A percentile compares a stretch with the other conserved stretches of the same genome.
Conservation (phyloP, 1,139 yeast species). For the Eremothecium cymbalariae region DNA sequence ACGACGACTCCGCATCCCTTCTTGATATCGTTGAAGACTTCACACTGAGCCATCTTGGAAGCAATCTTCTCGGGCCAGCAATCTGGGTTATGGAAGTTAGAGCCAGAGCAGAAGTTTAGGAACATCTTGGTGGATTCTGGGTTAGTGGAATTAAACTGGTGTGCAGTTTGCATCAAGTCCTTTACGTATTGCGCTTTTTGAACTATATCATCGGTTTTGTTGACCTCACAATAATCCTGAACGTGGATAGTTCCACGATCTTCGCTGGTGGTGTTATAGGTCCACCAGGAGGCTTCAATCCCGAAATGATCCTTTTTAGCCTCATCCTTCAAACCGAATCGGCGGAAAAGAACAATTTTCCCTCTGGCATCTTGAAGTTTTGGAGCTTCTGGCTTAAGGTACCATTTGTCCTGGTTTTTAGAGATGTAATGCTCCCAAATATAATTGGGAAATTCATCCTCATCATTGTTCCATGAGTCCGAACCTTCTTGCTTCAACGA, state of each 20-base stretch:
- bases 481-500: slow-evolving; percentile 72
- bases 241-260: slow-evolving; percentile 57
- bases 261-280: slow-evolving; percentile 57
- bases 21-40: slow-evolving; percentile 44
- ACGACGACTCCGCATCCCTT: slow-evolving; percentile 55
- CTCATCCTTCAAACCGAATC: slow-evolving; percentile 54
- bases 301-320: slow-evolving; percentile 44
- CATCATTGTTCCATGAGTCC: slow-evolving; percentile 50
- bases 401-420: slow-evolving; percentile 46
- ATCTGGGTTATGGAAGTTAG: slow-evolving; percentile 60
- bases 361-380: slow-evolving; percentile 57
- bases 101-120: slow-evolving; percentile 66
- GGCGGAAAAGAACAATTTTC: slow-evolving; percentile 55
- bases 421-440: slow-evolving; percentile 53
- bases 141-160: slow-evolving; percentile 40
- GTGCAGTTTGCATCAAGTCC: slow-evolving; percentile 48
- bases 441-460: slow-evolving; percentile 58
- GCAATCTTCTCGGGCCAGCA: slow-evolving; percentile 75
- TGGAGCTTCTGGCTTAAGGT: slow-evolving; percentile 50
- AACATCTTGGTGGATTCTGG: slow-evolving; percentile 48
- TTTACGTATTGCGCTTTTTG: slow-evolving; percentile 53
- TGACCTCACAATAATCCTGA: slow-evolving; percentile 70
- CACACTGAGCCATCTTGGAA: slow-evolving; percentile 41
- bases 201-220: slow-evolving; percentile 44
- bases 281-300: slow-evolving; percentile 62